Conservation (phyloP, 805 yeast species). For the Metschnikowia shivogae region DNA sequence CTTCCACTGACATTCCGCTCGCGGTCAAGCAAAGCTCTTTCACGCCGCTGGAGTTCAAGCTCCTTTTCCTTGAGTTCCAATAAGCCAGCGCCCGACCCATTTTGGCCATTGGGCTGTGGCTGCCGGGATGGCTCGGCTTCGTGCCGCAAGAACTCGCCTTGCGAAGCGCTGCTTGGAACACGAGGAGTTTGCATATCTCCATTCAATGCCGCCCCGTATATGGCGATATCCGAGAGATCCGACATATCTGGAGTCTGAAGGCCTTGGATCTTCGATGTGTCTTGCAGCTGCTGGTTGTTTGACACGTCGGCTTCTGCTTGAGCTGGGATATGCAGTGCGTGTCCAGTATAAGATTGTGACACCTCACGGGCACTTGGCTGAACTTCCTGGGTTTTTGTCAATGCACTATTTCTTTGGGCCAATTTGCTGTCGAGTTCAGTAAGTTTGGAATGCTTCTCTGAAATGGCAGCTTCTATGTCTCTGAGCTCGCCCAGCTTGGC, state of each 20-base stretch:
- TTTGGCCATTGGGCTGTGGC: too few relatives aligned
- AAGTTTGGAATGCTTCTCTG: slow-evolving; percentile 7
- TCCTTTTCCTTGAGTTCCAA: slow-evolving; percentile 17
- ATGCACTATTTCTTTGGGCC: slow-evolving; percentile 1
- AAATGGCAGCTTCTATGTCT: slow-evolving; percentile 9
- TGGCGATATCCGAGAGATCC: slow-evolving; percentile 36
- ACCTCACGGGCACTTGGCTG: neutral
- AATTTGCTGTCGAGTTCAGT: slow-evolving; percentile 4
- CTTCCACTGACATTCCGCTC: slow-evolving; percentile 10
- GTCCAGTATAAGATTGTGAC: neutral
- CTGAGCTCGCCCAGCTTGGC: slow-evolving; percentile 9
- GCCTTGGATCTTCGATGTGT: slow-evolving; percentile 1
- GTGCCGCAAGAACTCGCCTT: neutral
- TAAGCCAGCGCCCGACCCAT: neutral
- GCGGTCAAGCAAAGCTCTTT: slow-evolving; percentile 22
- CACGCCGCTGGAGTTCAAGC: slow-evolving; percentile 24
- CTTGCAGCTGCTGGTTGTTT: neutral
- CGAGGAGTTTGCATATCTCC: slow-evolving; percentile 20
- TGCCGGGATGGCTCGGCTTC: neutral
- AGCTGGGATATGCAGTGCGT: neutral
- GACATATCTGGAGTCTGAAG: slow-evolving; percentile 24
- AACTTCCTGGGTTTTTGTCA: neutral
- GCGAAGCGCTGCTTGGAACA: slow-evolving; percentile 2
- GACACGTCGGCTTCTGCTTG: neutral
- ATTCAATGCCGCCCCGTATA: slow-evolving; percentile 33